Conservation (phyloP, 345 rosid species). For the Salix purpurea region DNA sequence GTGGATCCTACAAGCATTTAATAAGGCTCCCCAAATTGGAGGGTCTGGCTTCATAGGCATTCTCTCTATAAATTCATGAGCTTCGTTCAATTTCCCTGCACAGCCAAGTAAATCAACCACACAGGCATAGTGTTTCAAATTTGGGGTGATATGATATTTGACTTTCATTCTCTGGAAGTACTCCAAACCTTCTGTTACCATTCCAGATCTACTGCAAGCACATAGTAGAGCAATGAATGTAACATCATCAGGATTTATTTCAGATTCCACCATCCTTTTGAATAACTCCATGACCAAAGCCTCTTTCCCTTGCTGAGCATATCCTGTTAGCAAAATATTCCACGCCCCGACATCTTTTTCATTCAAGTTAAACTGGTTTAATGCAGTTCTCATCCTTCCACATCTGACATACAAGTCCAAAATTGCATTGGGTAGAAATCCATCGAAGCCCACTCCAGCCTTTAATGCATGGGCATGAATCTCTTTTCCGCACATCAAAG, state of each 20-base stretch:
- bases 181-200: conserved; percentile 28
- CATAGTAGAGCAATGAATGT: conserved; percentile 24
- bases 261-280: conserved; percentile 15
- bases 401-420: conserved; percentile 32
- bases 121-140: conserved; percentile 35
- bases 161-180: conserved; percentile 20
- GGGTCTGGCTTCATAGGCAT: conserved; percentile 33
- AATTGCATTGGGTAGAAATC: conserved; percentile 29
- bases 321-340: conserved; percentile 33
- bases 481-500: conserved; percentile 32
- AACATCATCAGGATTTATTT: conserved; percentile 18
- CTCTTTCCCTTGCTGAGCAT: conserved; percentile 24
- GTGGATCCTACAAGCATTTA: conserved; percentile 32
- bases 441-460: conserved; percentile 17
- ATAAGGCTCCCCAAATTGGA: conserved; percentile 33
- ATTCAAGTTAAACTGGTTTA: conserved; percentile 20
- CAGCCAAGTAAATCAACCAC: conserved; percentile 31
- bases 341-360: conserved; percentile 26
- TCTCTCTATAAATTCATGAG: conserved; percentile 23
- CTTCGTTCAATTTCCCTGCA: conserved; percentile 19
- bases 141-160: conserved; percentile 8
- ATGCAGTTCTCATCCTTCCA: conserved; percentile 25
- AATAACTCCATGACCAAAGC: conserved; percentile 12
- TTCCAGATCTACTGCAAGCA: conserved; percentile 26
- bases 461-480: conserved; percentile 27